A percentile compares a stretch with the other conserved stretches of the same genome.
phyloP scores from a whole-genome alignment of 78 protist species.

The Guillardia theta region DNA sequence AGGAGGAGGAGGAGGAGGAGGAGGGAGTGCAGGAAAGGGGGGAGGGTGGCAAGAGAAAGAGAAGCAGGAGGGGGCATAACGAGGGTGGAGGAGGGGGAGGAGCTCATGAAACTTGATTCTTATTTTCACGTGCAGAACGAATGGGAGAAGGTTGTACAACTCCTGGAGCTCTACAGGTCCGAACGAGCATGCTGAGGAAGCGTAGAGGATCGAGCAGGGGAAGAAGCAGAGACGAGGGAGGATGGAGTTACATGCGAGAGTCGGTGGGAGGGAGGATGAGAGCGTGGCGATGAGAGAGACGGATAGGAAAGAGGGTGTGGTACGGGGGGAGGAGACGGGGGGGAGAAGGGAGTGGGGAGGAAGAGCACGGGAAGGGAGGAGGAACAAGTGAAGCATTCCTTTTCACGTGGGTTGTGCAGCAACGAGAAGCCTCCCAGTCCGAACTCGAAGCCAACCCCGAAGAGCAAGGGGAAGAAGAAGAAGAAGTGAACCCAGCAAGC shows the following conservation, averaged over 20 bases:
- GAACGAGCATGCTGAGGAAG: background rate
- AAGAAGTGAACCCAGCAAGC: background rate
- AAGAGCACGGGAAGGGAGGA: background rate
- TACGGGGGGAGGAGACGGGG: no score
- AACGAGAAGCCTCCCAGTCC: no score
- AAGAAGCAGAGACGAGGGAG: background rate
- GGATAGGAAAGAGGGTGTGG: background rate
- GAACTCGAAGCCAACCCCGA: no score
- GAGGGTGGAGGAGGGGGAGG: no score
- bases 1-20: no score
- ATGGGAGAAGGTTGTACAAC: background rate
- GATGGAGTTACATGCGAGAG: background rate
- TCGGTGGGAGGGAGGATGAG: background rate
- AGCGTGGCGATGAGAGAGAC: background rate
- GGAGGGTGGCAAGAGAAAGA: no score
- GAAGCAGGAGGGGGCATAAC: no score
- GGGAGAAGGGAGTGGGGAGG: no score
- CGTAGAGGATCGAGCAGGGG: background rate
- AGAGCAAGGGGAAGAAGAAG: background rate
- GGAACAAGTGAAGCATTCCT: background rate
- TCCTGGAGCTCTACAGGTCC: conserved; percentile 7
- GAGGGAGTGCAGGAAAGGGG: no score
- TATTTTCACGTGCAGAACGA: no score
- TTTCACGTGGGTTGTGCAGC: background rate
- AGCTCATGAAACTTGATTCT: no score